Conservation (phyloP, 108 stramenopile genomes). For the Stephanodiscus triporus region DNA sequence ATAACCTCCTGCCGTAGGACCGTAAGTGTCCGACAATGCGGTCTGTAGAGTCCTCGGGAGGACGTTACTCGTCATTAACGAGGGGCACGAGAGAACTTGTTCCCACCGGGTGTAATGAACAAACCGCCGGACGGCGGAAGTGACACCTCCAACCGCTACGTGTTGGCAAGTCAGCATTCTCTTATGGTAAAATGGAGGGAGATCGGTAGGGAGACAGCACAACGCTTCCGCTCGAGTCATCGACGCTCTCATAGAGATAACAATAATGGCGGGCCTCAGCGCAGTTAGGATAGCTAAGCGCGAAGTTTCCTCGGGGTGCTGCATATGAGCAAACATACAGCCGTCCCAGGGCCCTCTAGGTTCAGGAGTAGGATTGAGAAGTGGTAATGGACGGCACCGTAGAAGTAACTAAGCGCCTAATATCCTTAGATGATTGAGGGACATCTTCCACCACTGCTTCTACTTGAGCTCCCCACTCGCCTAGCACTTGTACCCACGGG, state of each 20-base stretch:
- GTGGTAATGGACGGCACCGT: neutral
- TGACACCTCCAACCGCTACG: neutral
- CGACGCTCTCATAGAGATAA: no score
- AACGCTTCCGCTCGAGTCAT: no score
- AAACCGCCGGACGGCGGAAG: neutral
- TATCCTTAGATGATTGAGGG: neutral
- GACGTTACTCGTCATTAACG: neutral
- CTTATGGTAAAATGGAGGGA: neutral
- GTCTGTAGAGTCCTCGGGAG: neutral
- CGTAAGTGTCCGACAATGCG: neutral
- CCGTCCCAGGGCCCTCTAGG: neutral
- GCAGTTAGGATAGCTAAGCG: no score
- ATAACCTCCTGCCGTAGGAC: neutral
- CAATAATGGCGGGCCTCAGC: no score
- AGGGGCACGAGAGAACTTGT: neutral
- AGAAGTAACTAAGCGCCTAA: neutral
- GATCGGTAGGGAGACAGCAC: no score
- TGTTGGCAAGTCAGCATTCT: neutral
- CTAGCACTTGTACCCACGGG: neutral
- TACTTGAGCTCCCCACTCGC: neutral
- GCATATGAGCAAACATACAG: neutral
- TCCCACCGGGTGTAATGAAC: neutral
- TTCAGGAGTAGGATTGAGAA: neutral
- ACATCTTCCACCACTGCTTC: neutral
- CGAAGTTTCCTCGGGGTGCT: neutral